These are phyloP conservation scores for Suhomyces sp. DNA, from an alignment of 805 yeast genomes.

Conservation along the genomic window DNA sequence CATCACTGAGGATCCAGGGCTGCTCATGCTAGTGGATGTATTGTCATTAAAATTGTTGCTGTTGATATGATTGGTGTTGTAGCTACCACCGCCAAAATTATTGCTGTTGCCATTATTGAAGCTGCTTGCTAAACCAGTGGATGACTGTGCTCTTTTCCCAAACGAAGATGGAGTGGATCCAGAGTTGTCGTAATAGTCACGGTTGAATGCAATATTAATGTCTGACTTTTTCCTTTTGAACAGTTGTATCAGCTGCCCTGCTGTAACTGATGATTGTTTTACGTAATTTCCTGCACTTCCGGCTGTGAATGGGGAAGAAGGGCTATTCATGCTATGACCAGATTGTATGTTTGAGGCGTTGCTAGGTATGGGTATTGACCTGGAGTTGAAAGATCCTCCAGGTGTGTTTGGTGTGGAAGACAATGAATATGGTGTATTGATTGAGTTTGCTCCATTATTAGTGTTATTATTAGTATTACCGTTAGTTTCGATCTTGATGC, in stretches of 20 bases:
- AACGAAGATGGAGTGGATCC: conserved; percentile 16
- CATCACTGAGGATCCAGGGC: too few relatives aligned
- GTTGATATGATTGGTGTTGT: conserved; percentile 1
- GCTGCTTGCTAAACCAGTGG: conserved; percentile 10
- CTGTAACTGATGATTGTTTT: neutral
- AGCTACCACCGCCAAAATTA: conserved; percentile 3
- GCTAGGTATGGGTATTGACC: conserved; percentile 34
- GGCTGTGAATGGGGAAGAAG: conserved; percentile 22
- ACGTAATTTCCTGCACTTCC: conserved; percentile 9
- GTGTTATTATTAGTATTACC: neutral
- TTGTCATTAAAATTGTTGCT: conserved; percentile 5
- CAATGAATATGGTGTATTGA: conserved; percentile 7
- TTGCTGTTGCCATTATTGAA: conserved; percentile 3
- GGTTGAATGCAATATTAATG: conserved; percentile 19
- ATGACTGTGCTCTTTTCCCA: conserved; percentile 19
- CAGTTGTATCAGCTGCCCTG: conserved; percentile 18
- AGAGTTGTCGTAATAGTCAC: conserved; percentile 12
- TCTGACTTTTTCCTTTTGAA: conserved; percentile 46
- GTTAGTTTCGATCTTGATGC: conserved; percentile 5
- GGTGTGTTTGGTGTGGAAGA: conserved; percentile 17
- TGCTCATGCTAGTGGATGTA: neutral
- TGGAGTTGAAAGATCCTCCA: conserved; percentile 13
- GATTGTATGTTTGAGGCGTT: conserved; percentile 7
- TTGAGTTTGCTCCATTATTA: conserved; percentile 3
- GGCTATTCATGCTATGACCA: conserved; percentile 14